Base-by-base conservation (phyloP, 352 stramenopile genomes). In the Pythium volutum region DNA sequence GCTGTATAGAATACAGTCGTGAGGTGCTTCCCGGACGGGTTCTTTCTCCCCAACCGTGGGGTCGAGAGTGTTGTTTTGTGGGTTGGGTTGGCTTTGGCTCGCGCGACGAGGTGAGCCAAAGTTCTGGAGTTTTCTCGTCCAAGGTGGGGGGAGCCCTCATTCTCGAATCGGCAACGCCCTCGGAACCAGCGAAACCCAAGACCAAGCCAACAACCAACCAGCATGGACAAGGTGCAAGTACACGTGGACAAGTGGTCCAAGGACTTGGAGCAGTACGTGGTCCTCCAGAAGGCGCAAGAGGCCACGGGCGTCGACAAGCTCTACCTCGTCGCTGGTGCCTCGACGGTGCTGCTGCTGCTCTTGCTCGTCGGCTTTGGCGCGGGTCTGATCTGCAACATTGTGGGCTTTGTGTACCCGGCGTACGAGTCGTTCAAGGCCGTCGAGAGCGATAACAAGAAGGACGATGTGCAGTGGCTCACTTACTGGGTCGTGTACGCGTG, bases 401-500 rank as follows among this genome's bases (percentile, higher is more conserved):
- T 92, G 43, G 81, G 81, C 69, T 94, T 94, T 64, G 71, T 82
- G 31, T 96, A 94, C 71, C 84, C 86, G 9, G 82, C 84, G 20
- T 95, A 79, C 64, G 78, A 76, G 52, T 95, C 87, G 51, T 95
- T 95, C 77, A 91, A 91, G 71, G 87, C 85, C 39, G 81, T 95
- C n/a, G 80, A 93, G 68, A 69, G 84, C 23, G 71, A 84, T 0
- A 66, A 70, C 62, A 92, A 88, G 72, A 88, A 88, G 70, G 81
- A 91, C 49, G 84, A 96, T 59, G 77, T 93, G 34, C 87, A 94
- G 71, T 94, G 89, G 89, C 86, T 98, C 46, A 98, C 97, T 25
- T 99, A 99, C 78, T 99, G 97, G 97, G 90, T 99, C 69, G 90
- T 99, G 25, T 99, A 98, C 77, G 89, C 93, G 14, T 98, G 96